phyloP scores from a whole-genome alignment of 2,329 filamentous ascomycete genomes.

The Coniochaeta pulveracea region DNA sequence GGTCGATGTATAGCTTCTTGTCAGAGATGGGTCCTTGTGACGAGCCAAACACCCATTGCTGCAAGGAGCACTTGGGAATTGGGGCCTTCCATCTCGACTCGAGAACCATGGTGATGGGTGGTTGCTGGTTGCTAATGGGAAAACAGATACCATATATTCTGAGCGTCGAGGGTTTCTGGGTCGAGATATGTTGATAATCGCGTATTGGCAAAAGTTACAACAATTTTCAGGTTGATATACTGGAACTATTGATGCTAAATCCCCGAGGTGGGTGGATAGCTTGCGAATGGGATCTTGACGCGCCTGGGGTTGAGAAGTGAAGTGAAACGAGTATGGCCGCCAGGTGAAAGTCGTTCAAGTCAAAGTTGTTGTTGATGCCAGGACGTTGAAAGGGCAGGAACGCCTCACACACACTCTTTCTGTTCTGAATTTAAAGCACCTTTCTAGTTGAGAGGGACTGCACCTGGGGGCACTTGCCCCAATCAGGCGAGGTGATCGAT shows the following conservation, averaged over 20 bases:
- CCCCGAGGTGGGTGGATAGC: not conserved
- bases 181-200: not conserved
- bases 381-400: too few species aligned
- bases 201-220: not conserved
- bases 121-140: not conserved
- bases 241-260: too few species aligned
- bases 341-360: too few species aligned
- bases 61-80: slow-evolving; percentile 37
- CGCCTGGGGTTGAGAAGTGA: too few species aligned
- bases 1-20: slow-evolving; percentile 46
- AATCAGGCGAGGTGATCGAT: too few species aligned
- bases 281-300: not conserved
- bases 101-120: slow-evolving; percentile 27
- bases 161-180: not conserved
- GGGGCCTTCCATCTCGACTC: slow-evolving; percentile 31
- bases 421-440: too few species aligned
- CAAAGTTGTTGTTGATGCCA: too few species aligned
- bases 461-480: too few species aligned
- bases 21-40: slow-evolving; percentile 29
- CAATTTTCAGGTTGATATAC: too few species aligned
- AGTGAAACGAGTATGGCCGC: too few species aligned
- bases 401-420: too few species aligned
- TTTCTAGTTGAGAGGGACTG: too few species aligned
- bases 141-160: not conserved
- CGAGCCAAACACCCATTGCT: slow-evolving; percentile 44